Percentiles rank a stretch among this genome's conserved stretches.
Evolutionary conservation across 2,329 filamentous ascomycete species (phyloP).

Genomic region (Stemphylium vesicarium): DNA sequence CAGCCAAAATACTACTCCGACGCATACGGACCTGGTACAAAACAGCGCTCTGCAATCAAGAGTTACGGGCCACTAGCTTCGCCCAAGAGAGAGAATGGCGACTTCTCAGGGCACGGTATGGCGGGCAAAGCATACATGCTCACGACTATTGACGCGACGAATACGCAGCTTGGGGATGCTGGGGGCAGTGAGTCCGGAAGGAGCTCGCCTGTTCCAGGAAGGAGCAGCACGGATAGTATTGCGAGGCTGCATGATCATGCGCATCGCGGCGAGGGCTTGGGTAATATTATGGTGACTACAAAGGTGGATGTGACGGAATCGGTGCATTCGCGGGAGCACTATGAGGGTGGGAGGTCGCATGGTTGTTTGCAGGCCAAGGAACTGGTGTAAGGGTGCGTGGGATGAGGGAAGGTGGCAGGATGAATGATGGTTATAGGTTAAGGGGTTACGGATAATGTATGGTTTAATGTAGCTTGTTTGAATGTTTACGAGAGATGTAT

Average conservation of each 20-base stretch:
- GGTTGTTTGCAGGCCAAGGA: conserved; percentile 1
- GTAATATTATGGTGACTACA: conserved; percentile 18
- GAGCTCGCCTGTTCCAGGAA: conserved; percentile 3
- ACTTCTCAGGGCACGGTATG: background rate
- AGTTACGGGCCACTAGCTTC: conserved; percentile 15
- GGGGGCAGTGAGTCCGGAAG: conserved; percentile 5
- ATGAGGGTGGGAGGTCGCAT: background rate
- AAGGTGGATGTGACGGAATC: conserved; percentile 21
- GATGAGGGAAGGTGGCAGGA: no score
- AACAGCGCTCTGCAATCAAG: conserved; percentile 12
- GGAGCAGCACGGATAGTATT: conserved; percentile 11
- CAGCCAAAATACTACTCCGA: conserved; percentile 19
- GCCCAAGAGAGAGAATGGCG: background rate
- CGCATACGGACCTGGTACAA: conserved; percentile 27
- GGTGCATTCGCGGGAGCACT: background rate
- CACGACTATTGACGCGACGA: conserved; percentile 14
- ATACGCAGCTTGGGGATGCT: background rate
- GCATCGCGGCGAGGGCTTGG: background rate
- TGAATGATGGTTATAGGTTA: no score
- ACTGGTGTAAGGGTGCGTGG: background rate
- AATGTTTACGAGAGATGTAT: no score
- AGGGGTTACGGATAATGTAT: no score
- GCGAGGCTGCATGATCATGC: conserved; percentile 1
- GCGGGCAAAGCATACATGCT: conserved; percentile 17
- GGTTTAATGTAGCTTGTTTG: no score